Percentiles rank a stretch among this genome's conserved stretches.
phyloP scores from a whole-genome alignment of 208 protist genomes.

The Crithidia fasciculata region DNA sequence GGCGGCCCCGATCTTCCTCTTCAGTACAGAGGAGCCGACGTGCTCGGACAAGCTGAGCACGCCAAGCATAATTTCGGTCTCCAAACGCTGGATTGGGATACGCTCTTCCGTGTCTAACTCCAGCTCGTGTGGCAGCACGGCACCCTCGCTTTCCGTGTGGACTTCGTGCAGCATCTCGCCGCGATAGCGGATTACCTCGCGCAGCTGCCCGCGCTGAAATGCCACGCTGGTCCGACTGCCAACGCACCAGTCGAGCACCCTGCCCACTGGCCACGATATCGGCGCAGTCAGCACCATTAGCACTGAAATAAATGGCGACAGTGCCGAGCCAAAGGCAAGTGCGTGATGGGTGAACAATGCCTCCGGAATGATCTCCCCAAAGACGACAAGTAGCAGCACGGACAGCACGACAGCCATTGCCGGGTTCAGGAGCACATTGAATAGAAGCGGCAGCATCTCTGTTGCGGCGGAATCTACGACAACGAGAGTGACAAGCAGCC shows the following conservation, averaged over 20 bases:
- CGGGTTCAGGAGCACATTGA: constrained; percentile 63
- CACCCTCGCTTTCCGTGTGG: constrained; percentile 10
- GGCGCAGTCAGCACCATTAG: constrained; percentile 67
- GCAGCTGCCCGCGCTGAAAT: constrained; percentile 63
- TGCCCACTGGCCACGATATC: constrained; percentile 75
- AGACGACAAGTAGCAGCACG: constrained; percentile 63
- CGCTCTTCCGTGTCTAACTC: constrained; percentile 42
- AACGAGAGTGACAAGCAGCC: constrained; percentile 75
- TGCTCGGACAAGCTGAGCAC: constrained; percentile 72
- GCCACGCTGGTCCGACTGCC: constrained; percentile 59
- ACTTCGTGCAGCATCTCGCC: constrained; percentile 19
- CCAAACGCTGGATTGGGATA: constrained; percentile 43
- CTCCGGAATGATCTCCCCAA: constrained; percentile 82
- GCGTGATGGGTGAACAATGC: constrained; percentile 71
- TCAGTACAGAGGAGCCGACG: constrained; percentile 48
- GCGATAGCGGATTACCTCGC: constrained; percentile 59
- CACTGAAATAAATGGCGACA: constrained; percentile 53
- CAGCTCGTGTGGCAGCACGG: constrained; percentile 34
- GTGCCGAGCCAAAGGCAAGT: constrained; percentile 44
- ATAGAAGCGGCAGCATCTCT: constrained; percentile 76
- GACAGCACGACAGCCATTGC: constrained; percentile 58
- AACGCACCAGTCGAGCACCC: constrained; percentile 66
- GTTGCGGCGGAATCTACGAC: constrained; percentile 58
- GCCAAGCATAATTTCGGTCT: constrained; percentile 74
- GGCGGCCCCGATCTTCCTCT: constrained; percentile 41